These are phyloP conservation scores for Penicillium cinerascens DNA, from an alignment of 495 filamentous ascomycete species.

Conservation along the genomic window DNA sequence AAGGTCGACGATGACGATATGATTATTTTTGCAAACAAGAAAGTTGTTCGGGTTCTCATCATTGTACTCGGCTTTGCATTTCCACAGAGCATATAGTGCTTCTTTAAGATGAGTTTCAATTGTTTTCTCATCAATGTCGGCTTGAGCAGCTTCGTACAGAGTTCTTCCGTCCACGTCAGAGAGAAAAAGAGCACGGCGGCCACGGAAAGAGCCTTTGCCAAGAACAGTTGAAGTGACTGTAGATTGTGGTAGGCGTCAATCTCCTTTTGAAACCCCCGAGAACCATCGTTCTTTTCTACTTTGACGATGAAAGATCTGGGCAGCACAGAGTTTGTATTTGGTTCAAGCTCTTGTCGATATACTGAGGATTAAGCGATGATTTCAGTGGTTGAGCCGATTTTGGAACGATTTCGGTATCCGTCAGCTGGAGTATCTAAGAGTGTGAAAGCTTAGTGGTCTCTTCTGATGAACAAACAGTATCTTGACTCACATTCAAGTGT, in stretches of 20 bases:
- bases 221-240: background rate
- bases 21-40: background rate
- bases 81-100: background rate
- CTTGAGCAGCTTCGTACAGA: background rate
- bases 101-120: constrained; percentile 1
- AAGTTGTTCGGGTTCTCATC: background rate
- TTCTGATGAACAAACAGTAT: background rate
- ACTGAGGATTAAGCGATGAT: background rate
- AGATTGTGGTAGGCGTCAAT: background rate
- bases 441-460: background rate
- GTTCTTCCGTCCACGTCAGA: background rate
- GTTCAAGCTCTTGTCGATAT: background rate
- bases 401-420: background rate
- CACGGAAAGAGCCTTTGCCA: background rate
- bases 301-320: background rate
- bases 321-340: background rate
- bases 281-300: background rate
- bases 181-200: background rate
- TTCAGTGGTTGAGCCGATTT: background rate
- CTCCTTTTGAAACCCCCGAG: background rate
- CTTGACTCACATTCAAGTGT: background rate
- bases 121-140: background rate
- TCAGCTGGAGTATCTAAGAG: background rate
- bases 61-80: constrained; percentile 1
- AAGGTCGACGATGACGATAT: background rate